phyloP scores from a whole-genome alignment of 2,329 filamentous ascomycete genomes.

The Microthyrium microscopicum region DNA sequence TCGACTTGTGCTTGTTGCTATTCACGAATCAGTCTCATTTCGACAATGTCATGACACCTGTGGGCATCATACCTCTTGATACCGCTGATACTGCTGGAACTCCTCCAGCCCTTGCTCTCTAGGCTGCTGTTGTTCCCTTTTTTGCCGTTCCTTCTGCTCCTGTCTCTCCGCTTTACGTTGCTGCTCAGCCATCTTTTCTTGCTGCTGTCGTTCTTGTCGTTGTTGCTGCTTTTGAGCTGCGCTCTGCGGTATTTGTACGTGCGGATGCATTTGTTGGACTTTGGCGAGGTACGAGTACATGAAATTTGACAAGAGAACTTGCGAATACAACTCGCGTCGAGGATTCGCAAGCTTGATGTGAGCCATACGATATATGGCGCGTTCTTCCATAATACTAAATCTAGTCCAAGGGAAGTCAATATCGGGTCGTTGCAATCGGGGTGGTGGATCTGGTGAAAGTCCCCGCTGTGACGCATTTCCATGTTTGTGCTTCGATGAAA shows the following conservation, averaged over 20 bases:
- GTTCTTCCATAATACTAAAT: slow-evolving; percentile 87
- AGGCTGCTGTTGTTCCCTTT: slow-evolving; percentile 14
- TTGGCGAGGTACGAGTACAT: slow-evolving; percentile 99
- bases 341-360: slow-evolving; percentile 99
- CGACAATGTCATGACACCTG: not conserved
- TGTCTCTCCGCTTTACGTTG: slow-evolving; percentile 19
- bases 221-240: slow-evolving; percentile 51
- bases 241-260: slow-evolving; percentile 77
- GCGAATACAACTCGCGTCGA: slow-evolving; percentile 75
- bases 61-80: slow-evolving; percentile 16
- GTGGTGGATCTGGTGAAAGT: slow-evolving; percentile 59
- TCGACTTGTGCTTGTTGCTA: not conserved
- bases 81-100: slow-evolving; percentile 22
- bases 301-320: slow-evolving; percentile 94
- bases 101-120: slow-evolving; percentile 20
- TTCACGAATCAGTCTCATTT: not conserved
- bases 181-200: slow-evolving; percentile 15
- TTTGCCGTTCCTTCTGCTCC: slow-evolving; percentile 14
- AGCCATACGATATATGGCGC: slow-evolving; percentile 95
- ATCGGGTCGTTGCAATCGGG: slow-evolving; percentile 61
- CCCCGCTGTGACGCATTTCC: slow-evolving; percentile 48
- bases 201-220: slow-evolving; percentile 36
- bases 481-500: slow-evolving; percentile 51
- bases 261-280: slow-evolving; percentile 96
- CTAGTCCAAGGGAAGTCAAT: slow-evolving; percentile 93